Conservation (phyloP, 768 basidiomycete species). For the Psilocybe cubensis region DNA sequence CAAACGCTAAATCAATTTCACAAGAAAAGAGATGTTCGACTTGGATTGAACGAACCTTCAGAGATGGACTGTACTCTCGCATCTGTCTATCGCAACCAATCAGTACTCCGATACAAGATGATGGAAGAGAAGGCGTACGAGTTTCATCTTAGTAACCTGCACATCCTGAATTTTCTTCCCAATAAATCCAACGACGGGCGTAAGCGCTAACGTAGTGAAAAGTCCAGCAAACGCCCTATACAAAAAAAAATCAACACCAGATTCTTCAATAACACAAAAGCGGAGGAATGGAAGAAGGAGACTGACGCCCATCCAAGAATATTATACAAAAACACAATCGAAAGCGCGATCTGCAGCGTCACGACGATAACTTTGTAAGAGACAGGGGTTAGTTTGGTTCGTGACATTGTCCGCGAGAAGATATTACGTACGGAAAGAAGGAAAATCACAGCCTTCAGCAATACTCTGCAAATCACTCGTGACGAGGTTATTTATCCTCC, state of each 20-base stretch:
- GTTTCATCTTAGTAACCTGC: slow-evolving; percentile 50
- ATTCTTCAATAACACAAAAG: too few relatives aligned
- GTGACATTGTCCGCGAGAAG: slow-evolving; percentile 11
- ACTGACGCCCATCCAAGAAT: slow-evolving; percentile 51
- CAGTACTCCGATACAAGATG: background rate
- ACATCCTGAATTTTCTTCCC: slow-evolving; percentile 46
- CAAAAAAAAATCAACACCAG: too few relatives aligned
- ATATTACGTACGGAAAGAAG: background rate
- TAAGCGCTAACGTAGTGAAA: slow-evolving; percentile 49
- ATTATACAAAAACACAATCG: slow-evolving; percentile 45
- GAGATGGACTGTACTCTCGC: slow-evolving; percentile 63
- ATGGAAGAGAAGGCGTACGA: slow-evolving; percentile 3
- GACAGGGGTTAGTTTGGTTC: background rate
- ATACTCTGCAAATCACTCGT: slow-evolving; percentile 59
- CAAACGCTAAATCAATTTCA: background rate
- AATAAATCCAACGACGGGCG: slow-evolving; percentile 63
- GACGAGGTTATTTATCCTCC: slow-evolving; percentile 78
- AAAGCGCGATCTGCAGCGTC: slow-evolving; percentile 41
- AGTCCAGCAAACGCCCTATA: slow-evolving; percentile 46
- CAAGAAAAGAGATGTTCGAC: background rate
- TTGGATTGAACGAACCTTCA: slow-evolving; percentile 44
- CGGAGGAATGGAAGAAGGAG: too few relatives aligned
- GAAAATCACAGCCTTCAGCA: slow-evolving; percentile 27
- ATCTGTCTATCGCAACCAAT: slow-evolving; percentile 37
- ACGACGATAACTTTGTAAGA: slow-evolving; percentile 28